Evolutionary conservation across 306 rosid species (phyloP).

Genomic region (Rosa lucieae): DNA sequence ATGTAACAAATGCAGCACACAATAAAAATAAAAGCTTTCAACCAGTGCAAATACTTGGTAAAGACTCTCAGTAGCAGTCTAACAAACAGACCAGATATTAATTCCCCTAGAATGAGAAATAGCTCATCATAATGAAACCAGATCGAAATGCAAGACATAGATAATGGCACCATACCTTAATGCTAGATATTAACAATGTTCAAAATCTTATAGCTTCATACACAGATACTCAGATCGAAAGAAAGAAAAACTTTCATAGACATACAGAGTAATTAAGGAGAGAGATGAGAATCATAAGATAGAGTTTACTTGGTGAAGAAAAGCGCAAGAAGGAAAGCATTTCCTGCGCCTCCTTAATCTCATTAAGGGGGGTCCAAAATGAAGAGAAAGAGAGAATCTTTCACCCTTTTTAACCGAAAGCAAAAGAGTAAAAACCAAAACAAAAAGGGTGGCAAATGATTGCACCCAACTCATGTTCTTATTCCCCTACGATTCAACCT

Average conservation of each 20-base stretch:
- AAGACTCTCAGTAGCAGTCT: neutral
- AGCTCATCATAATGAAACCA: neutral
- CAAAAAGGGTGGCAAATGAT: conserved; percentile 55
- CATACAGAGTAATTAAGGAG: conserved; percentile 2
- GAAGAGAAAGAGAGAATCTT: conserved; percentile 23
- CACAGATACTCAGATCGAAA: neutral
- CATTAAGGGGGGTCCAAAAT: conserved; percentile 57
- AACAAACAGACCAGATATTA: neutral
- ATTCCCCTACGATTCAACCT: conserved; percentile 50
- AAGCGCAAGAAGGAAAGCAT: conserved; percentile 85
- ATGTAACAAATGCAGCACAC: neutral
- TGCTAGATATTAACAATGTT: conserved; percentile 3
- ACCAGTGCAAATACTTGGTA: neutral
- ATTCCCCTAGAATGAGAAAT: neutral
- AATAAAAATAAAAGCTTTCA: neutral
- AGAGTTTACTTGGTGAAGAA: conserved; percentile 63
- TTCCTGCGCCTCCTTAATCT: conserved; percentile 78
- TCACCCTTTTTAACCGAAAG: conserved; percentile 47
- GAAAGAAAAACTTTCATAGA: neutral
- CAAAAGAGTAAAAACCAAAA: conserved; percentile 27
- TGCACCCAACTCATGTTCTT: conserved; percentile 57
- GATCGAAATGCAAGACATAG: neutral
- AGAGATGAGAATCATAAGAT: neutral
- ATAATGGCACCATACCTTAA: neutral
- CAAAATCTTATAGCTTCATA: neutral